Percentiles rank a stretch among this genome's conserved stretches.
phyloP scores from a whole-genome alignment of 2,329 filamentous ascomycete genomes.

The Trichoderma sp. region DNA sequence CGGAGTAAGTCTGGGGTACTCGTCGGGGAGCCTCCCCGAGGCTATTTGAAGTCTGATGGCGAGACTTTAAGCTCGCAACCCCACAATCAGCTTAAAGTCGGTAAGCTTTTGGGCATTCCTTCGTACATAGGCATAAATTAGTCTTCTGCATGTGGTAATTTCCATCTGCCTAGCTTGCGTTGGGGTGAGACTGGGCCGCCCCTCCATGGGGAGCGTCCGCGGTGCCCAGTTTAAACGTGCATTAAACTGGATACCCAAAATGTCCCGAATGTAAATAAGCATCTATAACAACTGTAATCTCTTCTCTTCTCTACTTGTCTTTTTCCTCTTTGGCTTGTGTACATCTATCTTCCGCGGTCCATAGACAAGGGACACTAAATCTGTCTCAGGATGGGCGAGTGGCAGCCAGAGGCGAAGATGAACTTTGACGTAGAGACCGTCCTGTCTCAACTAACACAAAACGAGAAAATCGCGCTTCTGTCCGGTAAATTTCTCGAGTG shows the following conservation, averaged over 20 bases:
- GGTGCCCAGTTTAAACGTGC: neutral
- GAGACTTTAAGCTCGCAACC: slow-evolving; percentile 12
- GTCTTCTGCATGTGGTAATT: neutral
- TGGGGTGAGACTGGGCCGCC: neutral
- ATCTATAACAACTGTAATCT: neutral
- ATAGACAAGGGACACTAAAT: too few species aligned
- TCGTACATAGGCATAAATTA: neutral
- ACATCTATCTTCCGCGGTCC: neutral
- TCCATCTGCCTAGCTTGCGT: neutral
- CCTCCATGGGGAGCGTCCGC: slow-evolving; percentile 10
- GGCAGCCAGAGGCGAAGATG: neutral
- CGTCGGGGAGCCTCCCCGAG: slow-evolving; percentile 13
- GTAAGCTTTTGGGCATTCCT: neutral
- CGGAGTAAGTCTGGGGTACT: slow-evolving; percentile 10
- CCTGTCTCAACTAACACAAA: slow-evolving; percentile 10
- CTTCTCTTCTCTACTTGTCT: neutral
- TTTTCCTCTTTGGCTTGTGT: neutral
- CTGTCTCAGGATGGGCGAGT: slow-evolving; percentile 1
- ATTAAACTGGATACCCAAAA: neutral
- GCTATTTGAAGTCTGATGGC: neutral
- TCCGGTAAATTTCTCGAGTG: neutral
- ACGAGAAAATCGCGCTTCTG: slow-evolving; percentile 15
- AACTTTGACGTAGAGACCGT: slow-evolving; percentile 5
- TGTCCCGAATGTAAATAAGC: neutral
- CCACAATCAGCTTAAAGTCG: slow-evolving; percentile 1